phyloP scores from a whole-genome alignment of 441 rosid species.

The Arabidopsis lyrata region DNA sequence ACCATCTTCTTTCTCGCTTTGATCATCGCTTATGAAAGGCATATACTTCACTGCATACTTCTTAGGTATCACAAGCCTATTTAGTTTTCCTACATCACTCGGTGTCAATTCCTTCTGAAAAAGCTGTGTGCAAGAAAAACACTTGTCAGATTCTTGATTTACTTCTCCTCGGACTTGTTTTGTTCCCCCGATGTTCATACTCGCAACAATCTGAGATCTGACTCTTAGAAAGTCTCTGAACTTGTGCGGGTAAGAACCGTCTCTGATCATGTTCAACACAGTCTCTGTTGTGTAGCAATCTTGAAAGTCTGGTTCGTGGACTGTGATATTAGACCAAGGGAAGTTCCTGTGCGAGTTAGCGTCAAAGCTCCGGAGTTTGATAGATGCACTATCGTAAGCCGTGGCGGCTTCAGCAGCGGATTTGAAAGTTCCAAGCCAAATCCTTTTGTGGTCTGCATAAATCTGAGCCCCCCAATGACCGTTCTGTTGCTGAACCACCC shows the following conservation, averaged over 20 bases:
- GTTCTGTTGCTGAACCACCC: slow-evolving; percentile 63
- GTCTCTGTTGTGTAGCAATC: slow-evolving; percentile 47
- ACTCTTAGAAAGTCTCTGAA: slow-evolving; percentile 51
- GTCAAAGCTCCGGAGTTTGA: slow-evolving; percentile 48
- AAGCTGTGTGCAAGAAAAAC: slow-evolving; percentile 48
- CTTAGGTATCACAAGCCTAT: slow-evolving; percentile 83
- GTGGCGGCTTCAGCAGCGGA: slow-evolving; percentile 60
- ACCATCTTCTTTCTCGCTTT: slow-evolving; percentile 13
- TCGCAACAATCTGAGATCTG: slow-evolving; percentile 41
- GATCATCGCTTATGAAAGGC: slow-evolving; percentile 43
- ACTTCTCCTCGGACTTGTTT: slow-evolving; percentile 1
- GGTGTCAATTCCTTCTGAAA: slow-evolving; percentile 85
- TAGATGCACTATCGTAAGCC: slow-evolving; percentile 67
- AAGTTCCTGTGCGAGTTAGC: slow-evolving; percentile 67
- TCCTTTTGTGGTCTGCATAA: slow-evolving; percentile 57
- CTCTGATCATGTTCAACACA: slow-evolving; percentile 72
- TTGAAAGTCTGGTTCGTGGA: slow-evolving; percentile 64
- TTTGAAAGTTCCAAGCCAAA: slow-evolving; percentile 73
- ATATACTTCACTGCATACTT: slow-evolving; percentile 66
- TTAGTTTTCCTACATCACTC: slow-evolving; percentile 86
- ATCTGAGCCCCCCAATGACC: slow-evolving; percentile 73
- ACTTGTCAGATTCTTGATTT: slow-evolving; percentile 20
- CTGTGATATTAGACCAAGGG: slow-evolving; percentile 56
- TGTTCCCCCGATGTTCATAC: slow-evolving; percentile 13
- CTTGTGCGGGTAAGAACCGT: slow-evolving; percentile 65